A percentile compares a stretch with the other conserved stretches of the same genome.
Conservation (phyloP, 129 eudicot genomes). For the Arctium lappa region DNA sequence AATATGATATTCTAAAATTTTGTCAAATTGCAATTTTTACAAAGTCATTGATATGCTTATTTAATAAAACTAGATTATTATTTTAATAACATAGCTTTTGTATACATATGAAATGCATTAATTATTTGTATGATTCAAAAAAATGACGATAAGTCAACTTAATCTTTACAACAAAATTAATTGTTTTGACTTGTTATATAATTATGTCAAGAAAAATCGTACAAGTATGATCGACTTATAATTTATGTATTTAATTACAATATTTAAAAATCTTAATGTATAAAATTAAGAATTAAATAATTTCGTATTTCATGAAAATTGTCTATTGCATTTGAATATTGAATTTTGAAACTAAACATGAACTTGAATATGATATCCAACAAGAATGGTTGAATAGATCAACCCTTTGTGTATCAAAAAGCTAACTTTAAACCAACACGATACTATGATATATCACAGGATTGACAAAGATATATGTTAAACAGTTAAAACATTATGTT, state of each 20-base stretch:
- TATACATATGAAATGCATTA: background rate
- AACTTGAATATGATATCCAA: background rate
- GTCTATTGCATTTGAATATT: background rate
- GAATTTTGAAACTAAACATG: background rate
- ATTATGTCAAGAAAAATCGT: background rate
- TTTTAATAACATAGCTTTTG: background rate
- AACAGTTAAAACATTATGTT: too few species aligned
- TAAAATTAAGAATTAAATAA: too few species aligned
- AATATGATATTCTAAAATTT: too few species aligned
- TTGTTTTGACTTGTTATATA: background rate
- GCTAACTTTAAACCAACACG: background rate
- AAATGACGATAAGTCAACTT: background rate
- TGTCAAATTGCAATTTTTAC: background rate
- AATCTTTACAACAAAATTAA: background rate
- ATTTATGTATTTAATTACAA: background rate
- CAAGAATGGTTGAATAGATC: background rate
- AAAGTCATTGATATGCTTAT: background rate
- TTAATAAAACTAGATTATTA: too few species aligned
- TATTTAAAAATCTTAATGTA: too few species aligned
- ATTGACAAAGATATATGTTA: too few species aligned
- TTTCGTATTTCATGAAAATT: too few species aligned
- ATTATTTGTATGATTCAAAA: background rate
- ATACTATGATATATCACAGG: background rate
- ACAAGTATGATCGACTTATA: background rate
- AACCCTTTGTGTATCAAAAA: background rate